Evolutionary conservation across 2,329 filamentous ascomycete species (phyloP).

Genomic region (Berkeleyomyces basicola): DNA sequence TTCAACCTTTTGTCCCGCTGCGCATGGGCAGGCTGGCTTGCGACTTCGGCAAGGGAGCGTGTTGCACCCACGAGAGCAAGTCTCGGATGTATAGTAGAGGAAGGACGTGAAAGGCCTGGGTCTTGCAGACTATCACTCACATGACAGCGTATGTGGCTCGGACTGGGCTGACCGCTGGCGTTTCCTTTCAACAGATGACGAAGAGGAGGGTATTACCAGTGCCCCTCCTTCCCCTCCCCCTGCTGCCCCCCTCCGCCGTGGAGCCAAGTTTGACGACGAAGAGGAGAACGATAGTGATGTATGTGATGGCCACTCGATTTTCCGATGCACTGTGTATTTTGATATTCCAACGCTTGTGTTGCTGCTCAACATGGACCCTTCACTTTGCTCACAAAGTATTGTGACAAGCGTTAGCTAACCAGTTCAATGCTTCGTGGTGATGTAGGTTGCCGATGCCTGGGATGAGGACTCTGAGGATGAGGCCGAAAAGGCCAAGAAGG

Average conservation of each 20-base stretch:
- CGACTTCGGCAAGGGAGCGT: background rate
- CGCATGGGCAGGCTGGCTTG: constrained; percentile 9
- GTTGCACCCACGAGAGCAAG: background rate
- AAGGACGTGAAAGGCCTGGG: background rate
- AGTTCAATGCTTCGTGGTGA: background rate
- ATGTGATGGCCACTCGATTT: constrained; percentile 20
- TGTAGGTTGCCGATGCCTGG: constrained; percentile 88
- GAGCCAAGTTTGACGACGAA: constrained; percentile 72
- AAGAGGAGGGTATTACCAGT: constrained; percentile 23
- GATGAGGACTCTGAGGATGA: constrained; percentile 71
- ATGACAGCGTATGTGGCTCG: background rate
- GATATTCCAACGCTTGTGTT: background rate
- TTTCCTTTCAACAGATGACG: constrained; percentile 22
- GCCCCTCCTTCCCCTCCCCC: constrained; percentile 22
- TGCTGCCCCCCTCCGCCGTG: constrained; percentile 24
- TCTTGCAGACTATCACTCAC: background rate
- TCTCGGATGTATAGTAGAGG: background rate
- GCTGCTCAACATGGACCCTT: background rate
- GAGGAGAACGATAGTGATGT: constrained; percentile 69
- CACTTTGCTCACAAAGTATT: background rate
- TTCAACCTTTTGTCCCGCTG: constrained; percentile 2
- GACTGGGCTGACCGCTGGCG: background rate
- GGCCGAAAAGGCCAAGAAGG: constrained; percentile 91
- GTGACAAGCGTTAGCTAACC: background rate
- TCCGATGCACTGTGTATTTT: background rate